Conservation (phyloP, 2,329 filamentous ascomycete species). For the Fusarium stilboides region DNA sequence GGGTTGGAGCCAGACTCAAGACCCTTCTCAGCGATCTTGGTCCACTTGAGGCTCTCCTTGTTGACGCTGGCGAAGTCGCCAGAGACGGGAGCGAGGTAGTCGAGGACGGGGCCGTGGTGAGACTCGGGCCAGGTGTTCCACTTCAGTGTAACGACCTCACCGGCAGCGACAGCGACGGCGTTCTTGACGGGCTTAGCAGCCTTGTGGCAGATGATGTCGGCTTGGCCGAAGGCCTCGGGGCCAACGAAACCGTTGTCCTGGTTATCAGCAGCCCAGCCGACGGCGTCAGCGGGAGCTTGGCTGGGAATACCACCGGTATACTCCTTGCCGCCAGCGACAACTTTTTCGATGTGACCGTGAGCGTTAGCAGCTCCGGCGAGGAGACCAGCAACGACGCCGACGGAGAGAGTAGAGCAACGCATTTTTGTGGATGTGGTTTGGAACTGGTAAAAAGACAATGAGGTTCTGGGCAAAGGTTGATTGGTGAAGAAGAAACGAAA, state of each 20-base stretch:
- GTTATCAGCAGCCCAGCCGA: conserved; percentile 56
- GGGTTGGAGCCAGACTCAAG: conserved; percentile 62
- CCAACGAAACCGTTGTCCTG: conserved; percentile 63
- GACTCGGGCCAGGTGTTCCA: conserved; percentile 78
- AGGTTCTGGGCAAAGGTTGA: conserved; percentile 4
- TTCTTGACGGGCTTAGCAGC: conserved; percentile 58
- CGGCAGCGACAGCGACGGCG: conserved; percentile 68
- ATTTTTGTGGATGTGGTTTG: conserved; percentile 20
- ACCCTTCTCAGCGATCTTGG: conserved; percentile 72
- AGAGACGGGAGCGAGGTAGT: conserved; percentile 69
- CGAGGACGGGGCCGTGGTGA: conserved; percentile 73
- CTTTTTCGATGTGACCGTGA: conserved; percentile 51
- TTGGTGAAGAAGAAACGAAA: conserved; percentile 4
- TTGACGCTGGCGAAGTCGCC: conserved; percentile 68
- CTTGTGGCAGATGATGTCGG: conserved; percentile 66
- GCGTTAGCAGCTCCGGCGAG: conserved; percentile 49
- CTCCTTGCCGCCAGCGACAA: conserved; percentile 48
- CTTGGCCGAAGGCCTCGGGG: conserved; percentile 56
- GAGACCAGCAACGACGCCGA: conserved; percentile 40
- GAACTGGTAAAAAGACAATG: conserved; percentile 5
- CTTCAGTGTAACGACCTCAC: conserved; percentile 69
- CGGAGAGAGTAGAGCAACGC: conserved; percentile 25
- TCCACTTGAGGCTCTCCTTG: conserved; percentile 67
- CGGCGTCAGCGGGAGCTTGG: conserved; percentile 51
- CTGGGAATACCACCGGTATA: conserved; percentile 53